phyloP scores from a whole-genome alignment of 495 filamentous ascomycete genomes.

The Penicillium canariense region DNA sequence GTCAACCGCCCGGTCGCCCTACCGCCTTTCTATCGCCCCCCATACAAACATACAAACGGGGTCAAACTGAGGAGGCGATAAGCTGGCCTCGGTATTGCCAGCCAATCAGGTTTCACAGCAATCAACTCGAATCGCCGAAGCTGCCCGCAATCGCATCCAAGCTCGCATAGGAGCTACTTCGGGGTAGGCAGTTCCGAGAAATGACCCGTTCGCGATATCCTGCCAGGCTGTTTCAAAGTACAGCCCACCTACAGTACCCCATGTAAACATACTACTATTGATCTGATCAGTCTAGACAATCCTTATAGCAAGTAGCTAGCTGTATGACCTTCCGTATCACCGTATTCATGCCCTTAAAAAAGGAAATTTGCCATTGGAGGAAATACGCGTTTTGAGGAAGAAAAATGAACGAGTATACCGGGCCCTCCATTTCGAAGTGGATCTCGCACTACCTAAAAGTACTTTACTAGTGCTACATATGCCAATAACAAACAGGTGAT shows the following conservation, averaged over 20 bases:
- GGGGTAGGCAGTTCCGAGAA: slow-evolving; percentile 15
- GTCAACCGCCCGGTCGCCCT: slow-evolving; percentile 18
- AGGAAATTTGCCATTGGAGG: too few relatives aligned
- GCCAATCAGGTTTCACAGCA: slow-evolving; percentile 12
- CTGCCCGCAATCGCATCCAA: slow-evolving; percentile 12
- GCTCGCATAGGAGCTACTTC: background rate
- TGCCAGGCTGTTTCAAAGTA: background rate
- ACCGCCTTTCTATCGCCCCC: slow-evolving; percentile 19
- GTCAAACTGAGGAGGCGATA: slow-evolving; percentile 15
- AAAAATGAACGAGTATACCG: slow-evolving; percentile 6
- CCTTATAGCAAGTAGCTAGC: too few relatives aligned
- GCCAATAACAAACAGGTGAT: slow-evolving; percentile 10
- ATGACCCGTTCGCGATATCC: too few relatives aligned
- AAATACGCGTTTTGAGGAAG: background rate
- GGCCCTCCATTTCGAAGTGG: slow-evolving; percentile 12
- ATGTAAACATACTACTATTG: background rate
- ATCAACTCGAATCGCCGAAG: slow-evolving; percentile 13
- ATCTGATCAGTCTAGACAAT: background rate
- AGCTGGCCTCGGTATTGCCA: slow-evolving; percentile 18
- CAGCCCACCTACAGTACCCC: background rate
- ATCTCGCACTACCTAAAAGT: slow-evolving; percentile 18
- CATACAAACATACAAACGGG: slow-evolving; percentile 11
- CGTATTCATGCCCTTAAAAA: background rate
- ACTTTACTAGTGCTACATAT: slow-evolving; percentile 19
- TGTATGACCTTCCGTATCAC: too few relatives aligned